A percentile compares a stretch with the other conserved stretches of the same genome.
These are phyloP conservation scores for Tuber aestivum DNA, from an alignment of 495 filamentous ascomycete species.

Conservation along the genomic window DNA sequence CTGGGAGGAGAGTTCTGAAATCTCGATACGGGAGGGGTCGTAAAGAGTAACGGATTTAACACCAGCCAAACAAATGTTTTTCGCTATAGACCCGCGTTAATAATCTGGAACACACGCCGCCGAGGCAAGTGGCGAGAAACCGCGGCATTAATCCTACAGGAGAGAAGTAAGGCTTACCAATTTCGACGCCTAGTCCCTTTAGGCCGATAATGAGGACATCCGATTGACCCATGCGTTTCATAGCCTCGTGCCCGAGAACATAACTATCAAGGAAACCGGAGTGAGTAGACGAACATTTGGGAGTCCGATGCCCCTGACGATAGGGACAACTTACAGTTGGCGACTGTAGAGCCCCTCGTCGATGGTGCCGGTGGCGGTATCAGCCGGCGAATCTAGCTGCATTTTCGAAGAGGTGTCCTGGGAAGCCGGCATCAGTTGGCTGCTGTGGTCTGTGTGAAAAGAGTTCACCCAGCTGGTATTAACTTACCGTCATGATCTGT, in stretches of 20 bases:
- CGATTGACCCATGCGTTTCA: conserved; percentile 98
- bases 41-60: conserved; percentile 58
- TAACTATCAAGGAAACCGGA: conserved; percentile 50
- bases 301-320: background rate
- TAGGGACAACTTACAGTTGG: conserved; percentile 62
- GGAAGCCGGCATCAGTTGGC: conserved; percentile 9
- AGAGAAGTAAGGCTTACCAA: conserved; percentile 51
- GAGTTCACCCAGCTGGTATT: background rate
- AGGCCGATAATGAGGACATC: conserved; percentile 89
- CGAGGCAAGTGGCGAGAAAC: background rate
- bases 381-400: conserved; percentile 46
- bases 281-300: conserved; percentile 15
- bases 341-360: conserved; percentile 97
- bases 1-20: conserved; percentile 47
- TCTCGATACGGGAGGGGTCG: conserved; percentile 35
- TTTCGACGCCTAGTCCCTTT: conserved; percentile 92
- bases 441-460: background rate
- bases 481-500: conserved; percentile 40
- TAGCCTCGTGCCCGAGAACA: conserved; percentile 96
- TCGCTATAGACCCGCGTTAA: conserved; percentile 52
- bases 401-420: conserved; percentile 40
- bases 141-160: background rate
- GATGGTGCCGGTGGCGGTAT: conserved; percentile 58
- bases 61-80: conserved; percentile 96
- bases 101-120: background rate